Percentiles rank a stretch among this genome's conserved stretches.
These are phyloP conservation scores for Babesia ovata DNA, from an alignment of 169 alveolate genomes.

Conservation along the genomic window DNA sequence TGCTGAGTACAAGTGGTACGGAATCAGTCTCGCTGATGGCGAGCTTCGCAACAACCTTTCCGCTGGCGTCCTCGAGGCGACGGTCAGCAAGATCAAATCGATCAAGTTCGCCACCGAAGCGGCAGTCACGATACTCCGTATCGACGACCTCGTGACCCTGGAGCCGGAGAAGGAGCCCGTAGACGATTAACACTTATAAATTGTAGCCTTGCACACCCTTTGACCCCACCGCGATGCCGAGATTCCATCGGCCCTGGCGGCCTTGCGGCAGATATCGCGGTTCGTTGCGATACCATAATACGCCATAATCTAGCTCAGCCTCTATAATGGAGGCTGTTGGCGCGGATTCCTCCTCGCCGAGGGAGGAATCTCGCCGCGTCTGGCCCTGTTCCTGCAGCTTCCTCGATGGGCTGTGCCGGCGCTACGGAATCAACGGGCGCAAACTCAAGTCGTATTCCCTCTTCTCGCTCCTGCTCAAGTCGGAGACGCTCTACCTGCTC, in stretches of 20 bases:
- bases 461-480: slow-evolving; percentile 44
- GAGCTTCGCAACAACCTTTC: slow-evolving; percentile 91
- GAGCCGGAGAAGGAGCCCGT: slow-evolving; percentile 87
- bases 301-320: not conserved
- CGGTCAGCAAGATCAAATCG: slow-evolving; percentile 91
- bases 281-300: not conserved
- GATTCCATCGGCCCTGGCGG: slow-evolving; percentile 2
- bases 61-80: slow-evolving; percentile 96
- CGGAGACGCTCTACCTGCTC: slow-evolving; percentile 51
- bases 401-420: slow-evolving; percentile 4
- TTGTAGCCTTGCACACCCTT: not conserved
- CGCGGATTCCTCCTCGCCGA: slow-evolving; percentile 14
- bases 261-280: not conserved
- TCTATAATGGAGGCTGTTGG: slow-evolving; percentile 7
- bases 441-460: slow-evolving; percentile 36
- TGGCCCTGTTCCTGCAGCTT: slow-evolving; percentile 16
- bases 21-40: slow-evolving; percentile 94
- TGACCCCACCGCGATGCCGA: slow-evolving; percentile 32
- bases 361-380: slow-evolving; percentile 12
- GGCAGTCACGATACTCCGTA: slow-evolving; percentile 96
- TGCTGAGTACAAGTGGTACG: slow-evolving; percentile 82
- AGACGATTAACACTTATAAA: slow-evolving; percentile 67
- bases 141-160: slow-evolving; percentile 95
- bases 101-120: slow-evolving; percentile 99
- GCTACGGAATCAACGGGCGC: slow-evolving; percentile 8